Evolutionary conservation across 208 protist genomes (phyloP).

Genomic region (Trypanosoma grayi): DNA sequence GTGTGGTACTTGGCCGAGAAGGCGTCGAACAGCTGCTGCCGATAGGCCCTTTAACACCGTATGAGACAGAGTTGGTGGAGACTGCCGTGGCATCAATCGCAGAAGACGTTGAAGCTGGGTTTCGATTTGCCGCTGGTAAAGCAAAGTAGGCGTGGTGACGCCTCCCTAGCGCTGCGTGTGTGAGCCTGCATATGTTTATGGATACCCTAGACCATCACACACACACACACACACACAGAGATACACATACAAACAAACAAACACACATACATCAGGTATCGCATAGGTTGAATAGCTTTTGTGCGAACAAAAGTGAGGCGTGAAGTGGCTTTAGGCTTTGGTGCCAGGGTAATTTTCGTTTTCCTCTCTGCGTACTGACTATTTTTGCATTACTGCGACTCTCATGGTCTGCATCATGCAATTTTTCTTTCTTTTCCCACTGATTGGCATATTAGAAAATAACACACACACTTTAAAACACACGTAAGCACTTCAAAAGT

Average conservation of each 20-base stretch:
- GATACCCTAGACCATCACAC: too few relatives aligned
- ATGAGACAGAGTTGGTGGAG: conserved; percentile 76
- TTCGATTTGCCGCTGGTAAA: conserved; percentile 14
- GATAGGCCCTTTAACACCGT: conserved; percentile 54
- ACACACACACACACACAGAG: background rate
- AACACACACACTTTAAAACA: background rate
- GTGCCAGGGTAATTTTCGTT: too few relatives aligned
- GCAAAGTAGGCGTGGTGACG: too few relatives aligned
- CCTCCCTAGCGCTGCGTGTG: background rate
- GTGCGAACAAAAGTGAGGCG: too few relatives aligned
- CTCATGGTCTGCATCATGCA: too few relatives aligned
- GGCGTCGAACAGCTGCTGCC: conserved; percentile 71
- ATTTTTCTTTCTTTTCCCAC: too few relatives aligned
- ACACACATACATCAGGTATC: background rate
- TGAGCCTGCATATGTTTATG: conserved; percentile 11
- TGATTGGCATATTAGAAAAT: too few relatives aligned
- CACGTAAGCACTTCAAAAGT: background rate
- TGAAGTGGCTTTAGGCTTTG: too few relatives aligned
- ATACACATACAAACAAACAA: conserved; percentile 1
- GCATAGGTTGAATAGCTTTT: background rate
- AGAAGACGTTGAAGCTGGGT: conserved; percentile 79
- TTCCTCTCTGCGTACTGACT: too few relatives aligned
- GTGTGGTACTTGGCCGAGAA: conserved; percentile 75
- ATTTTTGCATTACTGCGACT: too few relatives aligned
- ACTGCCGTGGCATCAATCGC: conserved; percentile 65